Percentiles rank a stretch among this genome's conserved stretches.
phyloP scores from a whole-genome alignment of 345 rosid species.

The Clarkia xantiana region DNA sequence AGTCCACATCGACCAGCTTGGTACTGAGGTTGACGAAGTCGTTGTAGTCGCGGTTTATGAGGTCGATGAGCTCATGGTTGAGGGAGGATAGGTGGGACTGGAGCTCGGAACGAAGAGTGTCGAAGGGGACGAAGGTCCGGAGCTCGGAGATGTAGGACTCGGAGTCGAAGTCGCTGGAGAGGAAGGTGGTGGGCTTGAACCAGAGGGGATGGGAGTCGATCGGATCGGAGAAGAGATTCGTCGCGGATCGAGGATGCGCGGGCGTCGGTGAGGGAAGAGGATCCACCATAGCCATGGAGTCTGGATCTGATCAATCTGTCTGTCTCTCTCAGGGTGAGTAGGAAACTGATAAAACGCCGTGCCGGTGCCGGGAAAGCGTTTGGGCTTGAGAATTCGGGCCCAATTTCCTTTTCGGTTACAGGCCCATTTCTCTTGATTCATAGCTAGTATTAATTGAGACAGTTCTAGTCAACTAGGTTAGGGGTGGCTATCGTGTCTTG shows the following conservation, averaged over 20 bases:
- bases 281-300: constrained; percentile 20
- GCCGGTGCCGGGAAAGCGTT: too few relatives aligned
- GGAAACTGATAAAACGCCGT: too few relatives aligned
- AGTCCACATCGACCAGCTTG: constrained; percentile 85
- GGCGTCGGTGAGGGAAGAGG: constrained; percentile 20
- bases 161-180: constrained; percentile 65
- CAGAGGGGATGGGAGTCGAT: constrained; percentile 78
- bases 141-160: constrained; percentile 89
- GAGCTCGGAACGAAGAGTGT: constrained; percentile 88
- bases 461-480: too few relatives aligned
- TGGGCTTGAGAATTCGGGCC: too few relatives aligned
- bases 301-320: neutral
- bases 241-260: constrained; percentile 64
- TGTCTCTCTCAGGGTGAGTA: neutral
- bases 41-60: constrained; percentile 87
- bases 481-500: too few relatives aligned
- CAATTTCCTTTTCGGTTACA: too few relatives aligned
- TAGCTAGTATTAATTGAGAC: too few relatives aligned
- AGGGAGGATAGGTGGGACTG: constrained; percentile 72
- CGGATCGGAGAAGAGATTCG: constrained; percentile 81
- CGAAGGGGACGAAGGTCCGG: constrained; percentile 90
- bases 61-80: constrained; percentile 83
- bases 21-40: constrained; percentile 91
- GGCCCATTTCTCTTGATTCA: too few relatives aligned
- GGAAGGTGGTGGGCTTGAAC: constrained; percentile 86